Evolutionary conservation across 148 eudicot species (phyloP).

Genomic region (Diospyros kaki): DNA sequence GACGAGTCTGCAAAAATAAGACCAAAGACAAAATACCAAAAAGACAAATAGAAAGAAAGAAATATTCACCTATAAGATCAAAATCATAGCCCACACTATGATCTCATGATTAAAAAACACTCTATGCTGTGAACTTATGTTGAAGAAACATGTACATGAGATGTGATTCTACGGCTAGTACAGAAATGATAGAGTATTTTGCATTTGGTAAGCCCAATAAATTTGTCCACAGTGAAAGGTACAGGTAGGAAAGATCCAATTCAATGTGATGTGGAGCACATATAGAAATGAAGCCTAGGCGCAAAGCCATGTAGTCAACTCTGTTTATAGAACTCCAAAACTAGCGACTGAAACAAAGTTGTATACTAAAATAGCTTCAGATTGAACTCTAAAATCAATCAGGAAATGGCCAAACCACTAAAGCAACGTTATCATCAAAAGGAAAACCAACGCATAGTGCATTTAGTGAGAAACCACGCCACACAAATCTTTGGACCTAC

Average conservation of each 20-base stretch:
- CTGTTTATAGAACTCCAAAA: conserved; percentile 72
- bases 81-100: background rate
- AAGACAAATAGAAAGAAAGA: background rate
- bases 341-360: conserved; percentile 89
- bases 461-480: background rate
- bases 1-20: conserved; percentile 59
- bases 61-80: no score
- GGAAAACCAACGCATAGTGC: background rate
- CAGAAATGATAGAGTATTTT: background rate
- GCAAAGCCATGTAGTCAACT: conserved; percentile 61
- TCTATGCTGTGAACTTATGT: background rate
- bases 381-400: conserved; percentile 12
- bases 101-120: background rate
- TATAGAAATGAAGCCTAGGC: conserved; percentile 67
- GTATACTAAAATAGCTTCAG: conserved; percentile 24
- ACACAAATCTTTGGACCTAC: background rate
- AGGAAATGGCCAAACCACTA: background rate
- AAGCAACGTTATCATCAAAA: background rate
- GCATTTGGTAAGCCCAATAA: background rate
- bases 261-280: conserved; percentile 16
- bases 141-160: background rate
- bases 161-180: background rate
- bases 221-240: background rate
- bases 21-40: background rate
- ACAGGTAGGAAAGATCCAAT: background rate